These are phyloP conservation scores for Agrocybe chaxingu DNA, from an alignment of 768 basidiomycete species.

Conservation along the genomic window DNA sequence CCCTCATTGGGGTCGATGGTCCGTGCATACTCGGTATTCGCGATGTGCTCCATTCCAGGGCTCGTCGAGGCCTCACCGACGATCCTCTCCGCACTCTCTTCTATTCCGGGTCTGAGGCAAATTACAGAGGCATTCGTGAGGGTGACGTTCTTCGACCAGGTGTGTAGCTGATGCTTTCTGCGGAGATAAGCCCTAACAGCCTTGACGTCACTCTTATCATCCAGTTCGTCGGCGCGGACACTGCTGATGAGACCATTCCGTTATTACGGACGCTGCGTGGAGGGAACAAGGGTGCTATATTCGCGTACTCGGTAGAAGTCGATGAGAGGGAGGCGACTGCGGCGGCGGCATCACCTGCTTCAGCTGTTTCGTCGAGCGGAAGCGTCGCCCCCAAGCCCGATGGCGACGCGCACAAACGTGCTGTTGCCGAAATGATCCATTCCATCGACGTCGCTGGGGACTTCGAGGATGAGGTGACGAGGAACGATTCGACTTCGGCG, in stretches of 20 bases:
- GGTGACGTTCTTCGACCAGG: slow-evolving; percentile 84
- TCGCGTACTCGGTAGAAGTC: slow-evolving; percentile 87
- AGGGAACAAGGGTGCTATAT: slow-evolving; percentile 70
- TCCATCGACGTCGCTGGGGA: slow-evolving; percentile 78
- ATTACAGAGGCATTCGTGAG: slow-evolving; percentile 70
- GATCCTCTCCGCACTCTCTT: slow-evolving; percentile 50
- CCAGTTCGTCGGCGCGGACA: slow-evolving; percentile 89
- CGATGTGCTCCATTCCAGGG: slow-evolving; percentile 71
- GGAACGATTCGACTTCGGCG: slow-evolving; percentile 3
- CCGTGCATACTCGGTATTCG: slow-evolving; percentile 79
- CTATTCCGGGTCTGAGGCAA: slow-evolving; percentile 57
- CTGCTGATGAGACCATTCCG: slow-evolving; percentile 64
- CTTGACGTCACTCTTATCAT: neutral
- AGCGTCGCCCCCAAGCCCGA: slow-evolving; percentile 15
- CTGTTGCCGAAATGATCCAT: slow-evolving; percentile 72
- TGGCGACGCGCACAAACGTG: slow-evolving; percentile 48
- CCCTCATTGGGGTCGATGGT: slow-evolving; percentile 24
- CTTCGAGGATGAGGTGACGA: slow-evolving; percentile 57
- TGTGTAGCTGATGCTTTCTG: slow-evolving; percentile 22
- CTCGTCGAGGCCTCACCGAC: slow-evolving; percentile 75
- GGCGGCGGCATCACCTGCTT: slow-evolving; percentile 10
- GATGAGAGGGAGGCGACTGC: slow-evolving; percentile 53
- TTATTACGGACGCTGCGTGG: slow-evolving; percentile 58
- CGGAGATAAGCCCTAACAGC: neutral
- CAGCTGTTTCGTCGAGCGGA: slow-evolving; percentile 1